phyloP scores from a whole-genome alignment of 2,329 filamentous ascomycete genomes.

The Claviceps cyperi region DNA sequence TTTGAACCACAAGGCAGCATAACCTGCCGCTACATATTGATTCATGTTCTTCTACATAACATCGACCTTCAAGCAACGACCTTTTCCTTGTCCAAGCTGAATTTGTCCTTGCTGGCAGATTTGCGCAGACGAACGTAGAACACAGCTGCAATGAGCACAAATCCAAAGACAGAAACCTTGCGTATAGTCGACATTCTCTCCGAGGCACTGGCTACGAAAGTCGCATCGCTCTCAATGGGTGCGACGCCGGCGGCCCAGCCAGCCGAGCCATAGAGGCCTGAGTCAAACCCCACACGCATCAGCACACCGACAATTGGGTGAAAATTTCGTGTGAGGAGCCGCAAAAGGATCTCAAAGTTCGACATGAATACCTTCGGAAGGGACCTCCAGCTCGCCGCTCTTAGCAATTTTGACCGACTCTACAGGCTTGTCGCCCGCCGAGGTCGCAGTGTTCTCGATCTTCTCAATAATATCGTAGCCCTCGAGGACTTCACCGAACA shows the following conservation, averaged over 20 bases:
- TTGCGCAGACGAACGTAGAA: slow-evolving; percentile 29
- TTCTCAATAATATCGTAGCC: slow-evolving; percentile 68
- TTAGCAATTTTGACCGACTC: slow-evolving; percentile 62
- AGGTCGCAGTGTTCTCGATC: slow-evolving; percentile 60
- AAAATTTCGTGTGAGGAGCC: slow-evolving; percentile 5
- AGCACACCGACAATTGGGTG: slow-evolving; percentile 19
- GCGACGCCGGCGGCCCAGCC: slow-evolving; percentile 9
- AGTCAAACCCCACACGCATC: slow-evolving; percentile 16
- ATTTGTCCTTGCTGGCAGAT: slow-evolving; percentile 13
- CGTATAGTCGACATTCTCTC: slow-evolving; percentile 24
- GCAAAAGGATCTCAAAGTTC: slow-evolving; percentile 50
- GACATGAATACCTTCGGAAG: slow-evolving; percentile 83
- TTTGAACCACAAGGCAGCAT: not conserved
- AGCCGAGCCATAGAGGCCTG: slow-evolving; percentile 16
- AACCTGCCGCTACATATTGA: slow-evolving; percentile 1
- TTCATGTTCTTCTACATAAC: slow-evolving; percentile 5
- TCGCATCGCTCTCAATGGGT: slow-evolving; percentile 4
- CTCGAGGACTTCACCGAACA: slow-evolving; percentile 80
- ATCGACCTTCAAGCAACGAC: slow-evolving; percentile 22
- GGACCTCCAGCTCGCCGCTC: slow-evolving; percentile 71
- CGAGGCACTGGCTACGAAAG: slow-evolving; percentile 1
- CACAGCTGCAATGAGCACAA: slow-evolving; percentile 31
- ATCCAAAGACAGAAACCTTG: slow-evolving; percentile 35
- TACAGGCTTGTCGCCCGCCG: slow-evolving; percentile 51
- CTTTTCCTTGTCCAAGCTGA: slow-evolving; percentile 26